A percentile compares a stretch with the other conserved stretches of the same genome.
Evolutionary conservation across 2,329 filamentous ascomycete genomes (phyloP).

Genomic region (Byssochlamys sp.): DNA sequence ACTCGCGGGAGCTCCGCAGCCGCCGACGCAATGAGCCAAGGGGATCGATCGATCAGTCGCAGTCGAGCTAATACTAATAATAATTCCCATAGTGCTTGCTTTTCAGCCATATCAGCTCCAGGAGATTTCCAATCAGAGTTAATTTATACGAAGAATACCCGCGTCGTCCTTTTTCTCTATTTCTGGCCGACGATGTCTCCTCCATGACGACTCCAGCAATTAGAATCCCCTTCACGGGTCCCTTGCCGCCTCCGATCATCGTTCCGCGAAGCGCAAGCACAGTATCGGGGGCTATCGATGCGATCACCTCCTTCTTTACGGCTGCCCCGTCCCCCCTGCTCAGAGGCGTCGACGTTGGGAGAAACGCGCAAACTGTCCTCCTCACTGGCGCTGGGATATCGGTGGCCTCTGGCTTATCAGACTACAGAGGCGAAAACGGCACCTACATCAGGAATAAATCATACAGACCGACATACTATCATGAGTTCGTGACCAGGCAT

Average conservation of each 20-base stretch:
- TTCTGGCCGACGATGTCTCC: slow-evolving; percentile 20
- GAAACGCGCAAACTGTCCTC: slow-evolving; percentile 51
- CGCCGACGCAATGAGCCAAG: neutral
- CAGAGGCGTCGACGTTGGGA: slow-evolving; percentile 32
- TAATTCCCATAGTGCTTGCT: neutral
- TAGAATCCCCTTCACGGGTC: slow-evolving; percentile 82
- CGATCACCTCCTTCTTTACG: slow-evolving; percentile 66
- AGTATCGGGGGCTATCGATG: slow-evolving; percentile 62
- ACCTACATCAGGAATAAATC: slow-evolving; percentile 87
- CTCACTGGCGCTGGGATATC: slow-evolving; percentile 83
- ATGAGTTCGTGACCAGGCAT: slow-evolving; percentile 75
- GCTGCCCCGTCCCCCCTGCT: slow-evolving; percentile 46
- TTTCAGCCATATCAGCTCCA: neutral
- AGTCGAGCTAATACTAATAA: neutral
- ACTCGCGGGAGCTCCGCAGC: neutral
- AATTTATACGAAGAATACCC: neutral
- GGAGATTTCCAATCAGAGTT: neutral
- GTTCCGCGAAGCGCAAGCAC: slow-evolving; percentile 64
- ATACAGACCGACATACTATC: slow-evolving; percentile 84
- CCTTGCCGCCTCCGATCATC: slow-evolving; percentile 64
- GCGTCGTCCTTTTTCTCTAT: neutral
- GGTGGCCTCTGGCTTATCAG: slow-evolving; percentile 81
- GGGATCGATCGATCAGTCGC: neutral
- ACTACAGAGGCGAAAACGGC: slow-evolving; percentile 81
- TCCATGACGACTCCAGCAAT: slow-evolving; percentile 63